Percentiles rank a stretch among this genome's conserved stretches.
Evolutionary conservation across 1,139 yeast genomes (phyloP).

Genomic region (Kurtzmaniella quercitrusa): DNA sequence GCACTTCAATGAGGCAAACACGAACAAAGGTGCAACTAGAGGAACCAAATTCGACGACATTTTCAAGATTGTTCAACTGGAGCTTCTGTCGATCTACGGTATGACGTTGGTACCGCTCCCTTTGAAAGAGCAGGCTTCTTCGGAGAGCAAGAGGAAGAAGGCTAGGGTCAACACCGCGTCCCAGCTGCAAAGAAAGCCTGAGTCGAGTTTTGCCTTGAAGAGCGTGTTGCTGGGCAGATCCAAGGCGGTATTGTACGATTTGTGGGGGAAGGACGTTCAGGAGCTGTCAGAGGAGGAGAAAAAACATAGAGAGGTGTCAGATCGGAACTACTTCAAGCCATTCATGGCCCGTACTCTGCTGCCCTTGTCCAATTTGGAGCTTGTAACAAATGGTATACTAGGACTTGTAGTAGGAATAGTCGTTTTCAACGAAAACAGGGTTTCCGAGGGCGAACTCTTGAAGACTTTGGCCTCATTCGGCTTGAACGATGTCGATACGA

Average conservation of each 20-base stretch:
- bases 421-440: constrained; percentile 30
- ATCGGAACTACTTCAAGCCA: constrained; percentile 15
- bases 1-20: constrained; percentile 16
- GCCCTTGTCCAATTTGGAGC: constrained; percentile 21
- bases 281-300: constrained; percentile 11
- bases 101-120: constrained; percentile 22
- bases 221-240: constrained; percentile 19
- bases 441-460: constrained; percentile 24
- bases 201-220: constrained; percentile 12
- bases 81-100: constrained; percentile 28
- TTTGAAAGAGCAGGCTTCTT: constrained; percentile 6
- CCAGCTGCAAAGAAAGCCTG: neutral
- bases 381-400: constrained; percentile 28
- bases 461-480: constrained; percentile 26
- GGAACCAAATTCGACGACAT: constrained; percentile 16
- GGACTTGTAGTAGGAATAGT: constrained; percentile 24
- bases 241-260: constrained; percentile 17
- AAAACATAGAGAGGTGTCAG: constrained; percentile 8
- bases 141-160: constrained; percentile 7
- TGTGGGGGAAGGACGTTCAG: constrained; percentile 16
- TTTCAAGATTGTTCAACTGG: constrained; percentile 14
- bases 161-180: constrained; percentile 7
- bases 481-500: constrained; percentile 17
- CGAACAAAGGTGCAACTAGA: constrained; percentile 9
- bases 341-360: constrained; percentile 11